Evolutionary conservation across 257 asterid genomes (phyloP), one percentile per base, ranked within the genome.

Genomic region (Solanum bulbocastanum): DNA sequence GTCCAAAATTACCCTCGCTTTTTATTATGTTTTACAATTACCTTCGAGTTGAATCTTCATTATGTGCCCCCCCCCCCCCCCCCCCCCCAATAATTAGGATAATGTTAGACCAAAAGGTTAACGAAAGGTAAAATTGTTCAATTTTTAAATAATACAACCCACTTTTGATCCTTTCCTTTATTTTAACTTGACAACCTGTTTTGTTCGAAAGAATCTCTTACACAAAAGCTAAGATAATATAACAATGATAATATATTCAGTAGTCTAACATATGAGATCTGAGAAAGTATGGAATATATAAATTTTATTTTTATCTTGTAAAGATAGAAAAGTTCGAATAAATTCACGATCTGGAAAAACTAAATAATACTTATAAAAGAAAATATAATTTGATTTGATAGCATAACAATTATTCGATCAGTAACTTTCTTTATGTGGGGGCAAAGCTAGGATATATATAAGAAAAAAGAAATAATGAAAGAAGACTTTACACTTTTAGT

Each of bases 401-500:
- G 83, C 83, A 23, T 76, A 23, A 75, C 35, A 30, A 39, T 39
- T 40, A 40, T 76, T 40, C 36, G 36, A n/a, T 76, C 13, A 40
- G 10, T 68, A n/a, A 42, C n/a, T 40, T 76, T n/a, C 4, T 13
- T 40, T 39, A 76, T 20, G 5, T 56, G 16, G 36, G 62, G 27
- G 60, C 35, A 36, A 22, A 40, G 14, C 36, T 69, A 15, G 40
- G 40, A 71, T 16, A 32, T 15, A 68, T 68, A 32, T 16, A 32
- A 9, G 33, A 23, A 3, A 39, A 39, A 12, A 39, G 7, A 78
- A 78, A 78, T 13, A 78, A 7, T 14, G 62, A 78, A 78, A 78
- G 84, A 78, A 78, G 84, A 42, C 37, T 78, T 78, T 25, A 78
- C 13, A 10, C 37, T 78, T 49, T 78, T 15, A 78, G 65, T 78